These are phyloP conservation scores for Simmondsia chinensis DNA, from an alignment of 148 eudicot species.

Conservation along the genomic window DNA sequence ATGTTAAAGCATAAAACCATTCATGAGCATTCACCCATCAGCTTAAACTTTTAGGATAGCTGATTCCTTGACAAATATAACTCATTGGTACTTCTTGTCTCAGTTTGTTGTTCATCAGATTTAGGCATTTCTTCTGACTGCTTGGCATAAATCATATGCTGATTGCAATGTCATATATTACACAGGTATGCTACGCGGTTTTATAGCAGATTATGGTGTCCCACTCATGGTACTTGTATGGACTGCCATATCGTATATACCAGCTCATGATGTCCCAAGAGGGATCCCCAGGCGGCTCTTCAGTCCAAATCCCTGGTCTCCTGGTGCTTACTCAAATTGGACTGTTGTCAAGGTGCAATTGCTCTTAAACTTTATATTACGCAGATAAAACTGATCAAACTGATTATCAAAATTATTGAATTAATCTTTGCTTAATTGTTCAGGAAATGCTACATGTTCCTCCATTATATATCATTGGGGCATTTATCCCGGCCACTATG, in stretches of 20 bases:
- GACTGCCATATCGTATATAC: slow-evolving; percentile 91
- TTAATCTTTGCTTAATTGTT: neutral
- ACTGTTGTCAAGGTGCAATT: slow-evolving; percentile 94
- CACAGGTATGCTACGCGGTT: slow-evolving; percentile 82
- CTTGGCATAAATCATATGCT: too few relatives aligned
- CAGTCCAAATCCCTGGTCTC: slow-evolving; percentile 99
- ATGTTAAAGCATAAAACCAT: too few relatives aligned
- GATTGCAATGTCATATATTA: too few relatives aligned
- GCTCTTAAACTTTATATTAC: neutral
- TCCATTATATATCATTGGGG: slow-evolving; percentile 73
- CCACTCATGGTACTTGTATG: slow-evolving; percentile 94
- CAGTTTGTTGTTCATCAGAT: too few relatives aligned
- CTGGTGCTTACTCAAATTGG: slow-evolving; percentile 96
- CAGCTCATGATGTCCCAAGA: slow-evolving; percentile 64
- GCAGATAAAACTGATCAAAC: neutral
- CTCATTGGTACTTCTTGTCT: too few relatives aligned
- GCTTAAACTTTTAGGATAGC: too few relatives aligned
- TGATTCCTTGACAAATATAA: too few relatives aligned
- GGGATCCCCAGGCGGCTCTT: slow-evolving; percentile 93
- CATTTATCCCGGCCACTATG: slow-evolving; percentile 98
- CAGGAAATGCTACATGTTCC: slow-evolving; percentile 96
- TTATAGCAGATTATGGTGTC: slow-evolving; percentile 94
- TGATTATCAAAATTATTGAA: neutral
- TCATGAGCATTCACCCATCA: too few relatives aligned
- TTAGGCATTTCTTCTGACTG: too few relatives aligned